Conservation (phyloP, 2,329 filamentous ascomycete species). For the Fusarium siculi region DNA sequence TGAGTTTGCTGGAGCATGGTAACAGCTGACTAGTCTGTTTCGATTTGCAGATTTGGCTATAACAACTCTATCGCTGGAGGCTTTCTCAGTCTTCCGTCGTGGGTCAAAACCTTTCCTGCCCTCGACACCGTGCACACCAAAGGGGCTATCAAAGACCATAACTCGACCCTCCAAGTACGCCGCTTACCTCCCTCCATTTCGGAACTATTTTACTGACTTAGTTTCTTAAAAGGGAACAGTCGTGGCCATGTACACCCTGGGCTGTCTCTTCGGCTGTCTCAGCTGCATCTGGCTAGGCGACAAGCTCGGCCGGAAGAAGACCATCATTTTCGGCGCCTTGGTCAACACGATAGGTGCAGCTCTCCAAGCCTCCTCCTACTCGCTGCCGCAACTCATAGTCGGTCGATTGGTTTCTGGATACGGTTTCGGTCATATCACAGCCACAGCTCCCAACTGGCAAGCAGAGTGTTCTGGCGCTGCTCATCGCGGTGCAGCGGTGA, state of each 20-base stretch:
- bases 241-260: background rate
- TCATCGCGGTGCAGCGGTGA: background rate
- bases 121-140: background rate
- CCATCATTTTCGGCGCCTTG: background rate
- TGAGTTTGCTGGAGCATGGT: background rate
- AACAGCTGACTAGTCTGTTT: fast-evolving
- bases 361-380: background rate
- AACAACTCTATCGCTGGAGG: slow-evolving; percentile 11
- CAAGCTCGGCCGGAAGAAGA: background rate
- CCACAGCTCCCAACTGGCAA: slow-evolving; percentile 4
- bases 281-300: slow-evolving; percentile 8
- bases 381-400: background rate
- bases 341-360: slow-evolving; percentile 6
- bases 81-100: background rate
- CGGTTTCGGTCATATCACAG: background rate
- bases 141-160: background rate
- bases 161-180: background rate
- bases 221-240: background rate
- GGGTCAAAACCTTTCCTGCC: slow-evolving; percentile 5
- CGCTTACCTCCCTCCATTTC: fast-evolving
- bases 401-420: slow-evolving; percentile 1
- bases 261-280: slow-evolving; percentile 3
- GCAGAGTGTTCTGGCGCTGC: slow-evolving; percentile 4
- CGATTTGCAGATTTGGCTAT: background rate
- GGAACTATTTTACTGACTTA: fast-evolving